Base-by-base conservation (phyloP, 768 basidiomycete species). In the Rubroboletus satanas region DNA sequence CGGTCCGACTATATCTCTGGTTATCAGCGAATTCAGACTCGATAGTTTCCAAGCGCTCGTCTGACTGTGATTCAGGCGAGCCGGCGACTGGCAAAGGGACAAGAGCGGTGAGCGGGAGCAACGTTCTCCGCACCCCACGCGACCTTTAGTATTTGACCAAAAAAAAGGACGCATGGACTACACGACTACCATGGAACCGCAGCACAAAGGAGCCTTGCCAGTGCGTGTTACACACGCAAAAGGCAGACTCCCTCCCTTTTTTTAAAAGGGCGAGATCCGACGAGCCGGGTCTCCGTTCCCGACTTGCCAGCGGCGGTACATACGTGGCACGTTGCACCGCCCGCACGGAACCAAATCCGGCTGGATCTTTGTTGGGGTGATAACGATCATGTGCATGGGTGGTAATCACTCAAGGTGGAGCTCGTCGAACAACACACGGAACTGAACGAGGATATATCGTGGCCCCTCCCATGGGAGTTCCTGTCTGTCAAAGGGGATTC, bases 261-360 rank as follows among this genome's bases (percentile, higher is more conserved):
- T 79, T 68, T 92, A 91, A 67, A 90, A 90, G 88, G 93, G 29
- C 84, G 95, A 60, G 90, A 84, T 58, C 96, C 96, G 0, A 89
- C 85, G 6, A 87, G 85, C 72, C 50, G 64, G 52, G 41, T 50
- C 33, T 93, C 89, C 26, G 83, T 91, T 51, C 45, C 87, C 89
- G 10, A 91, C 88, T 37, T 87, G 88, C 51, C 56, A 87, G 84
- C 80, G 91, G 93, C 51, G 82, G 83, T 86, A 55, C 21, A 21
- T 21, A 21, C 42, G 74, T 46, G 69, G 31, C 46, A 52, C 15
- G 49, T 45, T 39, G 56, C 62, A 67, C 50, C 57, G 49, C 56
- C 55, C 28, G 36, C 36, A 26, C 56, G 60, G 62, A 66, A 49
- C 63, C 59, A 47, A 42, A 67, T 51, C 51, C 55, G 65, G 65